These are phyloP conservation scores for Fusarium sp. DNA, from an alignment of 2,329 filamentous ascomycete genomes.

Conservation along the genomic window DNA sequence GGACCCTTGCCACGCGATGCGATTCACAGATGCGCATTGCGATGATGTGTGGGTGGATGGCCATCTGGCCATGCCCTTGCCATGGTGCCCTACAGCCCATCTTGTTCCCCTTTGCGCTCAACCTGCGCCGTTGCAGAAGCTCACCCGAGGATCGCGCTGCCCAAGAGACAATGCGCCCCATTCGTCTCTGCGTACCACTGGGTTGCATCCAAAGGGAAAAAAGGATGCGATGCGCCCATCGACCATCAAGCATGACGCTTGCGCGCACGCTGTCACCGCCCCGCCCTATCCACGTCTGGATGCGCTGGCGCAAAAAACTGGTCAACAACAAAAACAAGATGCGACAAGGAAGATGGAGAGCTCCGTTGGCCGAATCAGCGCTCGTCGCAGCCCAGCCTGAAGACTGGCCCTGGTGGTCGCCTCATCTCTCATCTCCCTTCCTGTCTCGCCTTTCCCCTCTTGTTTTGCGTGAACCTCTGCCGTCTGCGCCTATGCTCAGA, in stretches of 20 bases:
- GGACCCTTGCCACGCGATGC: constrained; percentile 45
- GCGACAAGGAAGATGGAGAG: constrained; percentile 42
- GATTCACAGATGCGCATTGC: constrained; percentile 43
- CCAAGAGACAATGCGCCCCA: constrained; percentile 34
- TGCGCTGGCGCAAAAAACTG: constrained; percentile 48
- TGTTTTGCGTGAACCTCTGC: constrained; percentile 22
- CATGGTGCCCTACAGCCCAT: background rate
- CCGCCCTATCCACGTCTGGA: constrained; percentile 49
- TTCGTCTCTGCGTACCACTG: constrained; percentile 22
- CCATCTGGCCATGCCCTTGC: constrained; percentile 1
- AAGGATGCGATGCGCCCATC: constrained; percentile 48
- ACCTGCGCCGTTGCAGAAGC: constrained; percentile 1
- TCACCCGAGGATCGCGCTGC: constrained; percentile 19
- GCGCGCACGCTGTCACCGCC: constrained; percentile 50
- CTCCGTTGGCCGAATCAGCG: constrained; percentile 45
- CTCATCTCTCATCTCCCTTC: constrained; percentile 28
- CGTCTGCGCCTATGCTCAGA: constrained; percentile 14
- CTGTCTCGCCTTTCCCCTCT: constrained; percentile 31
- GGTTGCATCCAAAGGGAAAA: constrained; percentile 38
- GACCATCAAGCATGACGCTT: constrained; percentile 50
- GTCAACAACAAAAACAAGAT: constrained; percentile 49
- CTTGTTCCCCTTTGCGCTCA: background rate
- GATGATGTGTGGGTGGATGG: constrained; percentile 3
- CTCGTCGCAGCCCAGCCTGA: constrained; percentile 46
- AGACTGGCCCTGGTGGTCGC: constrained; percentile 31